phyloP scores from a whole-genome alignment of 2,329 filamentous ascomycete genomes.

The Fusarium longipes region DNA sequence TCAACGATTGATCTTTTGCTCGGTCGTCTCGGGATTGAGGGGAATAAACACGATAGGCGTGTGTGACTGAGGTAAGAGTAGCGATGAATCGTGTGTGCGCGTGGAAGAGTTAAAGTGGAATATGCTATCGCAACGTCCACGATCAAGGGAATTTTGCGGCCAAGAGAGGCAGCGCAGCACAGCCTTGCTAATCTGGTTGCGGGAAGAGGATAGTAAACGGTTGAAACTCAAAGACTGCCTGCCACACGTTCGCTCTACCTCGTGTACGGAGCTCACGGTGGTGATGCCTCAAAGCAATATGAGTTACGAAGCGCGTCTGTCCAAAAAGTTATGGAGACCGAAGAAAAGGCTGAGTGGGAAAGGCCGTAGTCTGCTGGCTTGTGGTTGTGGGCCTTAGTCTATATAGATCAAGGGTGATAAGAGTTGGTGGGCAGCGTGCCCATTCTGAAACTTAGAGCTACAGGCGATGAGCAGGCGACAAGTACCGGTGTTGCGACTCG shows the following conservation, averaged over 20 bases:
- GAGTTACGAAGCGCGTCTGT: constrained; percentile 28
- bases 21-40: constrained; percentile 13
- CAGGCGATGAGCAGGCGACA: constrained; percentile 24
- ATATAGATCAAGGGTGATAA: constrained; percentile 32
- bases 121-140: constrained; percentile 22
- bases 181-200: constrained; percentile 21
- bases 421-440: constrained; percentile 21
- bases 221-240: background rate
- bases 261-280: constrained; percentile 28
- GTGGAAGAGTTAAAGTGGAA: constrained; percentile 4
- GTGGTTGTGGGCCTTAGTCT: constrained; percentile 15
- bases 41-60: constrained; percentile 1
- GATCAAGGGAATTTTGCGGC: constrained; percentile 6
- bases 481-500: constrained; percentile 34
- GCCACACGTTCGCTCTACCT: constrained; percentile 23
- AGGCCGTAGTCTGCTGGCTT: constrained; percentile 13
- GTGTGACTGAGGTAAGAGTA: background rate
- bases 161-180: constrained; percentile 34
- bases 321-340: constrained; percentile 4
- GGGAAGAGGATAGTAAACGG: background rate
- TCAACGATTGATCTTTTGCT: constrained; percentile 8
- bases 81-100: constrained; percentile 4
- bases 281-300: constrained; percentile 28
- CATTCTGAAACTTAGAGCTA: constrained; percentile 30
- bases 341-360: constrained; percentile 18